Base-by-base conservation (phyloP, 352 stramenopile species). In the Globisporangium mamillatum region DNA sequence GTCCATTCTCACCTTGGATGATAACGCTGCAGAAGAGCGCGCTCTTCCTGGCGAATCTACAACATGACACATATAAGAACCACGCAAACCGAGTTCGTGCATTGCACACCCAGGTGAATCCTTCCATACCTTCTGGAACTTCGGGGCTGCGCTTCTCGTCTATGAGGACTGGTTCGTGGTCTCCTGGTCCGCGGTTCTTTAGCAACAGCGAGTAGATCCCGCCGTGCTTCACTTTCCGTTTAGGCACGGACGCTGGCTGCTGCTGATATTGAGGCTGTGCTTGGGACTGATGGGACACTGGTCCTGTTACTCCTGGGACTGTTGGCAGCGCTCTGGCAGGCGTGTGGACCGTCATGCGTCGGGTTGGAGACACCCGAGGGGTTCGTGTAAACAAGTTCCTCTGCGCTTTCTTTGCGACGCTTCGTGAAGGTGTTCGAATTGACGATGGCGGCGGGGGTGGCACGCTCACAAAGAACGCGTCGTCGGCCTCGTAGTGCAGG, bases 181-280 rank as follows among this genome's bases (percentile, higher is more conserved):
- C 78, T 24, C 60, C 66, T 18, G 64, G 57, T 16, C 72, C 54
- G 62, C 75, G 77, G 65, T 89, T 87, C 72, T 91, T 89, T 25
- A 94, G 72, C 50, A 94, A 63, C 44, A 94, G 65, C 52, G 86
- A 87, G 69, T 94, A 94, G 57, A 94, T 92, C 2, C 86, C 86
- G 14, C 86, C 86, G 53, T 94, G 86, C 18, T 84, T 89, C 25
- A 79, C 67, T 62, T 93, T 91, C 14, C 69, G 65, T 66, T 83
- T 80, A 5, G 75, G 65, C 34, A 84, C 79, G 1, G 76, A 63
- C 24, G 58, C 38, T 29, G 48, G 53, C 10, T 22, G 53, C 27
- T 34, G 63, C 7, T 69, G 65, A 7, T 60, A 50, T n/a, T 61
- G 38, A 14, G 38, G 4, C 10, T 50, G 16, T 20, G 41, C 41